Evolutionary conservation across 805 yeast species (phyloP).

Genomic region (Hyphopichia homilentoma): DNA sequence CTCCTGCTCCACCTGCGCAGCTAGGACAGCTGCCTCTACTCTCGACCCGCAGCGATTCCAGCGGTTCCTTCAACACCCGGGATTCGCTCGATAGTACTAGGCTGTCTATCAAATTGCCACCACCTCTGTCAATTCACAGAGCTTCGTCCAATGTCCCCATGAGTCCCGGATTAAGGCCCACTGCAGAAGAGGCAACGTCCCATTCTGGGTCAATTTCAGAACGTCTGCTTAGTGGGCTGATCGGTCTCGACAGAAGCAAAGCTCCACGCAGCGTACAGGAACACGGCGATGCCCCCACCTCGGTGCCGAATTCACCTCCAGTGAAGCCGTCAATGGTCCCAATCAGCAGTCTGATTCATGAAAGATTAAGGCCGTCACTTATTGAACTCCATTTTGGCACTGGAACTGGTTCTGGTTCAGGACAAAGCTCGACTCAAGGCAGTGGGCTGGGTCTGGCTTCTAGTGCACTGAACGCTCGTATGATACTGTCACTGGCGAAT

Average conservation of each 20-base stretch:
- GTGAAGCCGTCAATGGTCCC: slow-evolving; percentile 16
- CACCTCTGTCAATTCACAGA: slow-evolving; percentile 16
- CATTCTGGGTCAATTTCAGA: not conserved
- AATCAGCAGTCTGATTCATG: slow-evolving; percentile 16
- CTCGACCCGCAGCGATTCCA: no score
- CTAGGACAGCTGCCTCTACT: no score
- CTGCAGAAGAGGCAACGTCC: not conserved
- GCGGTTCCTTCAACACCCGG: not conserved
- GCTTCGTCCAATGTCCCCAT: slow-evolving; percentile 6
- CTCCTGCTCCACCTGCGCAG: slow-evolving; percentile 2
- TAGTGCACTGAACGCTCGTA: not conserved
- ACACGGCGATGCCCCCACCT: slow-evolving; percentile 1
- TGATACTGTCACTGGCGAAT: not conserved
- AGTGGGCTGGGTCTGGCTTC: slow-evolving; percentile 3
- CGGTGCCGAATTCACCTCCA: slow-evolving; percentile 10
- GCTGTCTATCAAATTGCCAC: slow-evolving; percentile 14
- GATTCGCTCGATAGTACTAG: slow-evolving; percentile 6
- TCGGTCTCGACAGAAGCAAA: slow-evolving; percentile 3
- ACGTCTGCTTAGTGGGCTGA: no score
- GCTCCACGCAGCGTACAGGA: slow-evolving; percentile 12
- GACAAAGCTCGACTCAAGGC: slow-evolving; percentile 1
- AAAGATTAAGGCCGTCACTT: slow-evolving; percentile 32
- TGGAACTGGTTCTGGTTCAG: slow-evolving; percentile 1
- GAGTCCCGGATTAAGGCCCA: slow-evolving; percentile 1
- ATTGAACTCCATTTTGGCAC: slow-evolving; percentile 26